phyloP scores from a whole-genome alignment of 2,329 filamentous ascomycete species.

The Onygenales sp. region DNA sequence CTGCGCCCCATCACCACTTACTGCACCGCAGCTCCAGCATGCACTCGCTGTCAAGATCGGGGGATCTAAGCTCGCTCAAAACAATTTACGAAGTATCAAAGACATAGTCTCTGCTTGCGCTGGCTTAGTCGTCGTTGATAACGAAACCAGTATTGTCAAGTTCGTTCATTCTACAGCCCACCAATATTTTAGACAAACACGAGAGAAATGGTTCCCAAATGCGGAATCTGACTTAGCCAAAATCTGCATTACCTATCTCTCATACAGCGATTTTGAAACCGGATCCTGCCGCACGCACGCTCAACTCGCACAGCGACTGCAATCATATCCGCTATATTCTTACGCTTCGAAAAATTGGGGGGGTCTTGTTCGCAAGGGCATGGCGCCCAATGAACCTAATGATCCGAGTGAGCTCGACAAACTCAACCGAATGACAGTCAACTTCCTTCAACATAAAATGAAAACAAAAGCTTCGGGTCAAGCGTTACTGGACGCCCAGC shows the following conservation, averaged over 20 bases:
- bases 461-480: no score
- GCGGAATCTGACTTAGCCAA: slow-evolving; percentile 19
- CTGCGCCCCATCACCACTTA: slow-evolving; percentile 12
- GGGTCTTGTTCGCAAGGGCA: no score
- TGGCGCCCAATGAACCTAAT: no score
- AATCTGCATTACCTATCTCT: slow-evolving; percentile 30
- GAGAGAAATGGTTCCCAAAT: slow-evolving; percentile 21
- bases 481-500: no score
- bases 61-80: slow-evolving; percentile 9
- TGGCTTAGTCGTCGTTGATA: slow-evolving; percentile 35
- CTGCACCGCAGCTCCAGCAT: slow-evolving; percentile 13
- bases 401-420: no score
- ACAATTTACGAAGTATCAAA: slow-evolving; percentile 6
- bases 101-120: slow-evolving; percentile 29
- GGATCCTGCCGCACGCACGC: no score
- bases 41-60: slow-evolving; percentile 15
- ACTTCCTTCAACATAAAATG: no score
- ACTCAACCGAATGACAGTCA: no score
- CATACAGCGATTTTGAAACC: slow-evolving; percentile 11
- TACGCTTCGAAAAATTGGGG: no score
- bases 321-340: no score
- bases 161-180: slow-evolving; percentile 40
- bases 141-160: slow-evolving; percentile 29
- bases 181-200: slow-evolving; percentile 32
- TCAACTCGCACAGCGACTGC: no score